phyloP scores from a whole-genome alignment of 2,329 filamentous ascomycete genomes.

The Fusarium drepaniforme region DNA sequence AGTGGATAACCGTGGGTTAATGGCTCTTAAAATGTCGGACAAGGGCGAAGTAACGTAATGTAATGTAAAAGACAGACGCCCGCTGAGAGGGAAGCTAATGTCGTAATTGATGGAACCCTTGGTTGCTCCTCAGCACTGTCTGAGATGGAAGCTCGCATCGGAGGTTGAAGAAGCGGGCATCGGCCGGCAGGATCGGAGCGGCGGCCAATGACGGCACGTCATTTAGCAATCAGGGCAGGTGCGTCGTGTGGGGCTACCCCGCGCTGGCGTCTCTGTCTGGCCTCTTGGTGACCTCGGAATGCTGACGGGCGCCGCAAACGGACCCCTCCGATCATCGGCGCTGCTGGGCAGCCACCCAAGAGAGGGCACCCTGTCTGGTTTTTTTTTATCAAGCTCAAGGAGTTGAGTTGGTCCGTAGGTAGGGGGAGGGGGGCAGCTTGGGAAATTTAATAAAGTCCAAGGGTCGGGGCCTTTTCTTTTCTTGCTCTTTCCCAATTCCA shows the following conservation, averaged over 20 bases:
- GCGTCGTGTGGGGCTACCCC: constrained; percentile 43
- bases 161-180: constrained; percentile 43
- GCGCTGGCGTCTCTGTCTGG: constrained; percentile 41
- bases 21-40: constrained; percentile 1
- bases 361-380: constrained; percentile 25
- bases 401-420: constrained; percentile 26
- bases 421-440: constrained; percentile 25
- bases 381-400: constrained; percentile 42
- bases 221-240: constrained; percentile 48
- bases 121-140: constrained; percentile 21
- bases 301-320: constrained; percentile 35
- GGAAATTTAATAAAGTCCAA: constrained; percentile 45
- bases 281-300: constrained; percentile 42
- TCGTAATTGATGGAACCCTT: constrained; percentile 33
- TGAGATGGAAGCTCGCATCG: constrained; percentile 35
- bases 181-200: constrained; percentile 27
- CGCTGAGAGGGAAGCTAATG: constrained; percentile 10
- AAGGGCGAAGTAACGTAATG: neutral
- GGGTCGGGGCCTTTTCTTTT: constrained; percentile 29
- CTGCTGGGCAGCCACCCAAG: neutral
- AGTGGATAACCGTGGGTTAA: neutral
- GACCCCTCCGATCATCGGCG: constrained; percentile 48
- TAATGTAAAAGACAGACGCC: neutral
- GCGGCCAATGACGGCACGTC: constrained; percentile 37
- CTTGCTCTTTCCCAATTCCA: constrained; percentile 13